Percentiles rank a stretch among this genome's conserved stretches.
Evolutionary conservation across 306 rosid genomes (phyloP).

Genomic region (Acacia acuminata): DNA sequence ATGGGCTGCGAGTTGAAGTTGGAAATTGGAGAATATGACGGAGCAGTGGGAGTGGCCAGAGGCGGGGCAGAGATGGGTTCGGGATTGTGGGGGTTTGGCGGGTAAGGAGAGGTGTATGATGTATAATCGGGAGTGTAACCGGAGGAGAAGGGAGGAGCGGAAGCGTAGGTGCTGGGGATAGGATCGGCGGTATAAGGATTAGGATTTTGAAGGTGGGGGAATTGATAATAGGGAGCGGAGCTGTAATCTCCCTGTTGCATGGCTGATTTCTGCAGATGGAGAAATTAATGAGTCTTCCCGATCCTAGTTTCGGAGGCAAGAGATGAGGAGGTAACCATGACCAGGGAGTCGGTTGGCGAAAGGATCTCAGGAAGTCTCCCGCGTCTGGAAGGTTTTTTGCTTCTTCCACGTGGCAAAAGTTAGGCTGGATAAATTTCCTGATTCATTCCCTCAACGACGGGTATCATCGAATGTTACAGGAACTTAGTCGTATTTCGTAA

Average conservation of each 20-base stretch:
- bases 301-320: not conserved
- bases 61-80: conserved; percentile 39
- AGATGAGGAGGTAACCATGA: not conserved
- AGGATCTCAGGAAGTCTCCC: not conserved
- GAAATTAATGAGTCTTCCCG: not conserved
- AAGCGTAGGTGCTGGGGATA: conserved; percentile 52
- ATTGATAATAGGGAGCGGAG: conserved; percentile 54
- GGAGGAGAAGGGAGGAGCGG: conserved; percentile 64
- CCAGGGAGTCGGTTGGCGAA: not conserved
- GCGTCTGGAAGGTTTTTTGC: not conserved
- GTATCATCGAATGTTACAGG: too few relatives aligned
- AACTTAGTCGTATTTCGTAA: too few relatives aligned
- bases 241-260: conserved; percentile 72
- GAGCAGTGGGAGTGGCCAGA: conserved; percentile 50
- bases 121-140: conserved; percentile 35
- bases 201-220: conserved; percentile 43
- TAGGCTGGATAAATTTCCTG: not conserved
- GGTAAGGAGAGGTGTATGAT: conserved; percentile 37
- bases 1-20: conserved; percentile 40
- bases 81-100: conserved; percentile 51
- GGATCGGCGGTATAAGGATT: conserved; percentile 40
- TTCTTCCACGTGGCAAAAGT: not conserved
- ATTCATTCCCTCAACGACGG: too few relatives aligned
- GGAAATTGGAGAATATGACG: conserved; percentile 40
- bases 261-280: not conserved